Base-by-base conservation (phyloP, 1,284 basidiomycete species). In the Tylopilus sp. region DNA sequence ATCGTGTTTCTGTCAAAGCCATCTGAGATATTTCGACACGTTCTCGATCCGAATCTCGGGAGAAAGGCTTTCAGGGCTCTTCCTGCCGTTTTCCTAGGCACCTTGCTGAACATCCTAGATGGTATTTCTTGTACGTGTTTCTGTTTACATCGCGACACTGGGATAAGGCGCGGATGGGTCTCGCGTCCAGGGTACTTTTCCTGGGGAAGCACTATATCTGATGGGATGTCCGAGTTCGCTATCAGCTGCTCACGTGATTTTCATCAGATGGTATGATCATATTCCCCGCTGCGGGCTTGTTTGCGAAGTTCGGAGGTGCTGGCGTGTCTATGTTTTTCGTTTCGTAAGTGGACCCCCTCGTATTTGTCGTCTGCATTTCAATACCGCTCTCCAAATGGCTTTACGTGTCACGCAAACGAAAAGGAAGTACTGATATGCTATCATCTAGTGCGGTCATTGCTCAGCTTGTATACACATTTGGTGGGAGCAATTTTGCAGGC, bases 251-350 rank as follows among this genome's bases (percentile, higher is more conserved):
- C 42, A 66, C 40, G 16, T 45, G 36, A 21, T 40, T 34, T 54
- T 23, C n/a, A 48, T 43, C 49, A 85, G 82, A 89, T 66, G 86
- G 86, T 11, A 89, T 92, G 86, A 92, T 93, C 65, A 87, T 92
- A 54, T 98, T 98, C 68, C 95, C 95, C 1, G 83, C 86, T 0
- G 78, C 81, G 16, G 84, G 86, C 1, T 77, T 90, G 19, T 98
- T 98, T 67, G 72, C 79, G 21, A 80, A 82, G 52, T 85, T 96
- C 40, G 93, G 92, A 1, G 84, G 90, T 0, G 85, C 89, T 64
- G 96, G 96, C 5, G 94, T 98, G 0, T 94, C 92, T 39, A 90
- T 97, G 85, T 97, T 95, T 70, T 95, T 97, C 66, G 79, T 93
- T 34, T 84, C 89, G 77, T 86, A 59, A 62, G 81, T 74, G 19